phyloP scores from a whole-genome alignment of 768 basidiomycete genomes.

The Gyrodon lividus region DNA sequence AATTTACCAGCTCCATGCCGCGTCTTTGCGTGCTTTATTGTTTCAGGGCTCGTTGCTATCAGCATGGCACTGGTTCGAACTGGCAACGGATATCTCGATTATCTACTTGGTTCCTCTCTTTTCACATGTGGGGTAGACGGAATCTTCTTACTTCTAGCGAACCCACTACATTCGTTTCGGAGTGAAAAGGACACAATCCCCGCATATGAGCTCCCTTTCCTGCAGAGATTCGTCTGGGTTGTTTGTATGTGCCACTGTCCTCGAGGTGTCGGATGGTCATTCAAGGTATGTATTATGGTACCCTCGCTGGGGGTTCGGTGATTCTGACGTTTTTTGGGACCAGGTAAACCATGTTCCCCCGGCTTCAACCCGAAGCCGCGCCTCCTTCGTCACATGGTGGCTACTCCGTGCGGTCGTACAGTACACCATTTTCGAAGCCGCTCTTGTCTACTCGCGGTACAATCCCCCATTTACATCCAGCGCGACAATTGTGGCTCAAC shows the following conservation, averaged over 20 bases:
- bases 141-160: background rate
- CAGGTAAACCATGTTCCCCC: slow-evolving; percentile 1
- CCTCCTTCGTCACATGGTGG: background rate
- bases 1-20: background rate
- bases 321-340: background rate
- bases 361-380: background rate
- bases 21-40: background rate
- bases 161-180: background rate
- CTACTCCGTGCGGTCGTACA: background rate
- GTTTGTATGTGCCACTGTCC: background rate
- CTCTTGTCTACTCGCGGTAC: background rate
- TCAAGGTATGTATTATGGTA: background rate
- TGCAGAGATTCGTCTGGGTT: slow-evolving; percentile 1
- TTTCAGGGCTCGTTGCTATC: background rate
- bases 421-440: background rate
- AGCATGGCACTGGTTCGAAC: background rate
- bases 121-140: background rate
- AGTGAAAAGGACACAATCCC: background rate
- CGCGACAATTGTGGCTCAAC: background rate
- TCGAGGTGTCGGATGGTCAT: slow-evolving; percentile 4
- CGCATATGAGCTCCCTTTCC: background rate
- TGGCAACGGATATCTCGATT: slow-evolving; percentile 1
- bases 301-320: background rate
- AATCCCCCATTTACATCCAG: slow-evolving; percentile 2
- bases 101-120: background rate